Percentiles rank a stretch among this genome's conserved stretches.
Evolutionary conservation across 305 asterid genomes (phyloP).

Genomic region (Ruellia speciosa): DNA sequence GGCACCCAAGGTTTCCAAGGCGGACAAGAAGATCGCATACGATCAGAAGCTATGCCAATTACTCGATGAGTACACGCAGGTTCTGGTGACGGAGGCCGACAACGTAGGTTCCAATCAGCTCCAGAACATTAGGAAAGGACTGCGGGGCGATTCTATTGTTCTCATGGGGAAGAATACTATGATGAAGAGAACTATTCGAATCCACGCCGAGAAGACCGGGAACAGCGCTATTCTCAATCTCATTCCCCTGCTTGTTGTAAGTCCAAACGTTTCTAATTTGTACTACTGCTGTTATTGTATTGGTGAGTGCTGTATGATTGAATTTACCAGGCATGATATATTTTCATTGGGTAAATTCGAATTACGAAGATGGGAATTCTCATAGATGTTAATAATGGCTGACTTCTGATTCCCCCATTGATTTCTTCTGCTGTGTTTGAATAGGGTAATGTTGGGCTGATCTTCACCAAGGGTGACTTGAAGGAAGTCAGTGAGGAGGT

Average conservation of each 20-base stretch:
- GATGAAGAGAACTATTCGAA: slow-evolving; percentile 76
- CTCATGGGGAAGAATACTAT: slow-evolving; percentile 90
- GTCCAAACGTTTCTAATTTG: slow-evolving; percentile 16
- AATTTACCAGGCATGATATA: no score
- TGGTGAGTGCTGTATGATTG: no score
- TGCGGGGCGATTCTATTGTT: slow-evolving; percentile 72
- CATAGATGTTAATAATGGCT: no score
- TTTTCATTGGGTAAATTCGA: no score
- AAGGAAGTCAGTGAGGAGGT: slow-evolving; percentile 96
- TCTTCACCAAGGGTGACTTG: slow-evolving; percentile 58
- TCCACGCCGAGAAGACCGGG: slow-evolving; percentile 67
- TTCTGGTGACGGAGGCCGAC: slow-evolving; percentile 67
- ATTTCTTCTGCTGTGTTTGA: neutral
- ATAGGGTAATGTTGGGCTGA: slow-evolving; percentile 88
- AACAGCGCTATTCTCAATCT: slow-evolving; percentile 53
- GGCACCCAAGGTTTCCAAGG: slow-evolving; percentile 57
- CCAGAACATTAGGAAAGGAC: slow-evolving; percentile 62
- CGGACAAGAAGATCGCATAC: slow-evolving; percentile 68
- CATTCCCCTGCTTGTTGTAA: slow-evolving; percentile 70
- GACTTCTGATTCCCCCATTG: no score
- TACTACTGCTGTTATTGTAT: neutral
- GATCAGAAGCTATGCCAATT: slow-evolving; percentile 58
- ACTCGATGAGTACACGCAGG: slow-evolving; percentile 68
- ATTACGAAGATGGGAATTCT: no score
- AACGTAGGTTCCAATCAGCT: slow-evolving; percentile 81